Percentiles rank a stretch among this genome's conserved stretches.
These are phyloP conservation scores for Paecilomyces variotii DNA, from an alignment of 2,329 filamentous ascomycete genomes.

Conservation along the genomic window DNA sequence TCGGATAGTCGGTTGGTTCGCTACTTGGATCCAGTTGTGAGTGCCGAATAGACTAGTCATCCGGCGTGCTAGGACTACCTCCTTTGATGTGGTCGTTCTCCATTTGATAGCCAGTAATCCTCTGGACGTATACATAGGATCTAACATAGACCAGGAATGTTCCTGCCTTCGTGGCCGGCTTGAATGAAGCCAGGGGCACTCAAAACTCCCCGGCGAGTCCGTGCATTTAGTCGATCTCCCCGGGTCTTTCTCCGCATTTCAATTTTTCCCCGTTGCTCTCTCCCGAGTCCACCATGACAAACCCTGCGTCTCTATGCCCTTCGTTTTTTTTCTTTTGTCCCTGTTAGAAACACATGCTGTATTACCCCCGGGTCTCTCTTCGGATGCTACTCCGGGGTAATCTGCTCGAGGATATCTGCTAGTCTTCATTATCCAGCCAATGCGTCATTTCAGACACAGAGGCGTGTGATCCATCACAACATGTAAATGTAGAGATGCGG, in stretches of 20 bases:
- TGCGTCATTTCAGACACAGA: neutral
- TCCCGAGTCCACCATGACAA: neutral
- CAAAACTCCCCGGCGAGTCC: neutral
- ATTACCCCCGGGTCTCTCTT: neutral
- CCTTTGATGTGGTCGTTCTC: neutral
- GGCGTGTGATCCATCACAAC: neutral
- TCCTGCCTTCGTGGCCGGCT: neutral
- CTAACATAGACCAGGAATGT: neutral
- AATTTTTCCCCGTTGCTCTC: neutral
- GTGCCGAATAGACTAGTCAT: neutral
- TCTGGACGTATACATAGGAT: neutral
- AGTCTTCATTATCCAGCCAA: neutral
- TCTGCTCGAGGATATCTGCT: neutral
- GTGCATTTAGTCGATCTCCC: neutral
- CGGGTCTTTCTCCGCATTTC: neutral
- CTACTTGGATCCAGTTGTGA: neutral
- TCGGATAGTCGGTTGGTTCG: neutral
- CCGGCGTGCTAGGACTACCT: neutral
- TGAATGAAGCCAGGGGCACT: neutral
- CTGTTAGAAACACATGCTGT: neutral
- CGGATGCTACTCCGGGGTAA: neutral
- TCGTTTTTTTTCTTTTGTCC: neutral
- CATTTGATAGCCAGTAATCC: neutral
- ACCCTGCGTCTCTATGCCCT: neutral
- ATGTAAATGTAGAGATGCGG: neutral